Base-by-base conservation (phyloP, 345 rosid genomes). In the Carallia pectinifolia region DNA sequence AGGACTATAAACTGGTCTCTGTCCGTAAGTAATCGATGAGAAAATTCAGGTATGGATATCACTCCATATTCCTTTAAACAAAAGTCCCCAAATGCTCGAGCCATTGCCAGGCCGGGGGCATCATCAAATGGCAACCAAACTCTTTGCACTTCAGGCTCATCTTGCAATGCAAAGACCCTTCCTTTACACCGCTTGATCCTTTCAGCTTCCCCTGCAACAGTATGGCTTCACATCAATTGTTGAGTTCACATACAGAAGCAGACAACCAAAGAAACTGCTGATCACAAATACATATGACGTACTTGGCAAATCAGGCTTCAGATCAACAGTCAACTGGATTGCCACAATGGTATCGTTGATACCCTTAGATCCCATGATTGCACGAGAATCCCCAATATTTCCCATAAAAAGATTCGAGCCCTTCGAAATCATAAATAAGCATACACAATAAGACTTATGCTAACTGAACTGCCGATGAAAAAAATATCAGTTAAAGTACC, bases 51-150 rank as follows among this genome's bases (percentile, higher is more conserved):
- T 54, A 91, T 78, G 0, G 98, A 96, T 69, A 96, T 96, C 53
- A 96, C 99, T 48, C 99, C 99, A 56, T 92, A 96, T 64, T 96
- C 99, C 85, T 96, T 96, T 64, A 96, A 80, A 86, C 99, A 96
- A 76, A 96, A 96, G 80, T 96, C 99, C 9, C 99, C 99, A 68
- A 96, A 96, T 44, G 99, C 99, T 66, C 99, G 86, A 61, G 99
- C 99, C 99, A 96, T 96, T 71, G 99, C 99, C 31, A 96, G 76
- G 61, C 99, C 99, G 12, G 98, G 99, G 71, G 99, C 99, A 79
- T 96, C 95, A 85, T 92, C 98, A 78, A 83, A 96, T 44, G 99
- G 99, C 83, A 96, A 75, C 99, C 99, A 96, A 34, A 96, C 99
- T 83, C 98, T 85, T 38, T 88, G 76, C 52, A 96, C 99, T 85